Conservation (phyloP, 225 moss, liverwort and hornwort genomes). For the Asterella californica region DNA sequence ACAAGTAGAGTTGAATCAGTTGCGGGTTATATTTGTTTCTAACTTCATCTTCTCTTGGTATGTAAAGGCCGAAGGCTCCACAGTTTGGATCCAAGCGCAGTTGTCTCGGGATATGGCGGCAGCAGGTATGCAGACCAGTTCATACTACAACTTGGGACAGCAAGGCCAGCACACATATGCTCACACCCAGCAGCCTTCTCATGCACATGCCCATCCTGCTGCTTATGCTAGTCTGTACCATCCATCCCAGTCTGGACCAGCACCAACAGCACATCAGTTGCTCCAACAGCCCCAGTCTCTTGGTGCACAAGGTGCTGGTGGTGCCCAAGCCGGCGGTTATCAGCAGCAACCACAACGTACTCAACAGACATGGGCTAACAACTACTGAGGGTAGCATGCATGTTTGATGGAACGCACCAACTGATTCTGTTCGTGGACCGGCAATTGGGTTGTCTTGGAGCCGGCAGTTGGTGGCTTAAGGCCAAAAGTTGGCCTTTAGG, state of each 20-base stretch:
- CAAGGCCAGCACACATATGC: conserved; percentile 90
- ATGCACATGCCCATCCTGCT: conserved; percentile 68
- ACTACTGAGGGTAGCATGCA: conserved; percentile 45
- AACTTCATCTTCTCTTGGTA: not conserved
- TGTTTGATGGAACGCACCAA: conserved; percentile 23
- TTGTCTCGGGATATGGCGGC: conserved; percentile 81
- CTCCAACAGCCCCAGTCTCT: conserved; percentile 89
- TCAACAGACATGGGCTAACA: conserved; percentile 86
- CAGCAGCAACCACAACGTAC: conserved; percentile 85
- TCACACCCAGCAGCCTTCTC: conserved; percentile 72
- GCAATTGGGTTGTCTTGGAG: conserved; percentile 27
- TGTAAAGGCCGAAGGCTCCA: conserved; percentile 64
- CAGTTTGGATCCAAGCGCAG: conserved; percentile 72
- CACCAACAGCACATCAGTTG: conserved; percentile 67
- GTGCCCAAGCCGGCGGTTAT: conserved; percentile 59
- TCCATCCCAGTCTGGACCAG: conserved; percentile 80
- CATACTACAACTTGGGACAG: conserved; percentile 81
- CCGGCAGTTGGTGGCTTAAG: conserved; percentile 28
- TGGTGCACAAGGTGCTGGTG: conserved; percentile 57
- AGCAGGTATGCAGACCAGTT: conserved; percentile 78
- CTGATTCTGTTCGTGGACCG: conserved; percentile 17
- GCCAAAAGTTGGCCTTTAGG: conserved; percentile 32
- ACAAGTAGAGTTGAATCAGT: not conserved
- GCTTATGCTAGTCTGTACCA: conserved; percentile 79
- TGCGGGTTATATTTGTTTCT: not conserved